Conservation (phyloP, 2,329 filamentous ascomycete species). For the Phyllosticta paracitricarpa region DNA sequence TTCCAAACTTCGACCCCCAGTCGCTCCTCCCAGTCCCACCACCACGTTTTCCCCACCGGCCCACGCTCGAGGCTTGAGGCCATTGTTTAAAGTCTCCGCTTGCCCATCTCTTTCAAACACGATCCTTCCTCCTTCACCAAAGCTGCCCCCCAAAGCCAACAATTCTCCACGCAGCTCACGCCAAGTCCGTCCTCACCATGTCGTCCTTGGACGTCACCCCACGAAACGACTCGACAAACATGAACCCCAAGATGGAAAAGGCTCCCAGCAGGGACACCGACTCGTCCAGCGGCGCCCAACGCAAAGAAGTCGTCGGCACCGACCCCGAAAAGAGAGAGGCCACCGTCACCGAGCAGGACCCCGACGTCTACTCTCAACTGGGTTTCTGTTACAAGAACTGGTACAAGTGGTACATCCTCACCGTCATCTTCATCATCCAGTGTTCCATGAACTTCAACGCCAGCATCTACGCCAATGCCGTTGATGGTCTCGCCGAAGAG, state of each 20-base stretch:
- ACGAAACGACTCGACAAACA: not conserved
- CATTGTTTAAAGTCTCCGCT: not conserved
- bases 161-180: not conserved
- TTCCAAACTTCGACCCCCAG: not conserved
- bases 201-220: not conserved
- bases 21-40: not conserved
- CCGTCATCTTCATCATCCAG: conserved; percentile 43
- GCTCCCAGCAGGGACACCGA: not conserved
- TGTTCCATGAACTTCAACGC: conserved; percentile 47
- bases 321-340: not conserved
- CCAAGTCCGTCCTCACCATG: not conserved
- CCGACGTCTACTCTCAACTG: conserved; percentile 31
- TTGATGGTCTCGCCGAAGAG: conserved; percentile 34
- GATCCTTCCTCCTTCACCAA: not conserved
- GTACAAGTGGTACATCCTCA: conserved; percentile 44
- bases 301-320: not conserved
- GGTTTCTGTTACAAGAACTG: conserved; percentile 35
- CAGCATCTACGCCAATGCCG: conserved; percentile 40
- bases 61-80: not conserved
- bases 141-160: not conserved
- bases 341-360: conserved; percentile 5
- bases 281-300: not conserved
- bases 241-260: not conserved
- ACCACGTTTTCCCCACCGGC: not conserved
- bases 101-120: not conserved